Base-by-base conservation (phyloP, 2,329 filamentous ascomycete species). In the Plectosphaerella plurivora region DNA sequence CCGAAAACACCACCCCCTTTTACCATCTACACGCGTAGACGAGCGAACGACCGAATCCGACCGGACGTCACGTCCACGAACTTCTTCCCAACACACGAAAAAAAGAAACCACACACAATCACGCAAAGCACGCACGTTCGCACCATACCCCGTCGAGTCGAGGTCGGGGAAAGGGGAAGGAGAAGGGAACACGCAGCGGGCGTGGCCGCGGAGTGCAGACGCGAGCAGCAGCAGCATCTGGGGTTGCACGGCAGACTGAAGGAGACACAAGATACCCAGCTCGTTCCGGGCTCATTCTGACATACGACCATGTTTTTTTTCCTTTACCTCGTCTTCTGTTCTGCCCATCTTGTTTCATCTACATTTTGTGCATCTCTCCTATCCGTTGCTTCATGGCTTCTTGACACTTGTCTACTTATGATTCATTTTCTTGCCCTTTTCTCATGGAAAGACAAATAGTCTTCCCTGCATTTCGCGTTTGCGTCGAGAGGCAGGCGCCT, bases 251-350 rank as follows among this genome's bases (percentile, higher is more conserved):
- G 16, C 35, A 42, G 50, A 58, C 18, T 18, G 57, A 33, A 61
- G 58, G 60, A 57, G 59, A 60, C 60, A 61, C 65, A 66, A 70
- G 68, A 71, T 71, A 71, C 69, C 69, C 68, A 69, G 67, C 65
- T 69, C 64, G 60, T 62, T 62, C 58, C 55, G 65, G 65, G 64
- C 65, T 67, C 65, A 65, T 66, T 65, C 64, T 63, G 61, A 63
- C 61, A 60, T 60, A 63, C 62, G 55, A 65, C 57, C 55, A 51
- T 53, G 57, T 56, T 50, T 52, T 53, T 37, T 24, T 47, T 18
- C 48, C 51, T 52, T 56, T 20, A 22, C 22, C 22, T 46, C 15
- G 8, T 36, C 20, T 49, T 57, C 48, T 50, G 36, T 45, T 55
- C 53, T 22, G 28, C 55, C 55, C 48, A 45, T 45, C 33, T 53